Conservation (phyloP, 352 stramenopile genomes). For the Phytophthora sansomeana region DNA sequence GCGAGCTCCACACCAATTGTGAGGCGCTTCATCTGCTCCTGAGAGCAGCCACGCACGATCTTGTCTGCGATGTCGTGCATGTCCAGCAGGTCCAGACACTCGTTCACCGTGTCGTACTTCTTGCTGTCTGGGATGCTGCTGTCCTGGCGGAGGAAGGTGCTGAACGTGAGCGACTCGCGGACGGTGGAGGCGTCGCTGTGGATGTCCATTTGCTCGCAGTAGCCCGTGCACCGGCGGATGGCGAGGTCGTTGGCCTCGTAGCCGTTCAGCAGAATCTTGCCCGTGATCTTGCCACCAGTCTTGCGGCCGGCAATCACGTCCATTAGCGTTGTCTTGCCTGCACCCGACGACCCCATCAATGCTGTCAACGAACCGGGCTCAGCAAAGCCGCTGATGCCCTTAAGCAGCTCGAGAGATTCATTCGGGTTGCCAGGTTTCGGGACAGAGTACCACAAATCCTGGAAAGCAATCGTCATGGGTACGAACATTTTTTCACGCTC, state of each 20-base stretch:
- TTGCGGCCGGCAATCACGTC: slow-evolving; percentile 24
- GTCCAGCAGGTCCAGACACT: slow-evolving; percentile 45
- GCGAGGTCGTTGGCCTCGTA: slow-evolving; percentile 46
- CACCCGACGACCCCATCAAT: slow-evolving; percentile 82
- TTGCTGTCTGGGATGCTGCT: slow-evolving; percentile 37
- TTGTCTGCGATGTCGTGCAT: slow-evolving; percentile 48
- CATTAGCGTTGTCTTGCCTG: slow-evolving; percentile 27
- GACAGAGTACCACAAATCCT: slow-evolving; percentile 27
- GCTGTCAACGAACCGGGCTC: slow-evolving; percentile 65
- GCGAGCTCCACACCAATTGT: slow-evolving; percentile 72
- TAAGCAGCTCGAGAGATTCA: slow-evolving; percentile 23
- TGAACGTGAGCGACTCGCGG: slow-evolving; percentile 61
- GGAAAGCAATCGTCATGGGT: slow-evolving; percentile 20
- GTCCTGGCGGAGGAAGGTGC: slow-evolving; percentile 36
- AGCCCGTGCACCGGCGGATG: no score
- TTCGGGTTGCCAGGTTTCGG: slow-evolving; percentile 37
- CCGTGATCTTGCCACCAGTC: slow-evolving; percentile 63
- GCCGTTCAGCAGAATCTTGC: slow-evolving; percentile 59
- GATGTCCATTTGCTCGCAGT: no score
- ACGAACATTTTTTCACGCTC: slow-evolving; percentile 25
- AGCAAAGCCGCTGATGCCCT: slow-evolving; percentile 41
- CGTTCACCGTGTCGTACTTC: slow-evolving; percentile 46
- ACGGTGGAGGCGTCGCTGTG: slow-evolving; percentile 83
- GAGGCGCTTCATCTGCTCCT: slow-evolving; percentile 57
- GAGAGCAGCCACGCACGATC: slow-evolving; percentile 37